Conservation (phyloP, 1,284 basidiomycete species). For the Cryptococcus sp. region DNA sequence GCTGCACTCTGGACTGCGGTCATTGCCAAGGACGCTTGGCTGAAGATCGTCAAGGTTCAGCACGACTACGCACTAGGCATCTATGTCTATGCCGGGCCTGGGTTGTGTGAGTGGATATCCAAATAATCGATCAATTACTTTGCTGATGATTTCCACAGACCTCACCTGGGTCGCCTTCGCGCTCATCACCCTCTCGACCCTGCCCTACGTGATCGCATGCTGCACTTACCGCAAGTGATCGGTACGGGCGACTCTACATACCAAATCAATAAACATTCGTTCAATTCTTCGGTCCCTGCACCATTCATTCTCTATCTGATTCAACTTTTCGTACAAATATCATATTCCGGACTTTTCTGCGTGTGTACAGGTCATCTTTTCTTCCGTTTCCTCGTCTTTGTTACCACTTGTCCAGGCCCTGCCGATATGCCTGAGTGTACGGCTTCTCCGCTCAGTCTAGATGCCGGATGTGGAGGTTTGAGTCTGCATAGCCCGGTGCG, state of each 20-base stretch:
- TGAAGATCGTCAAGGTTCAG: conserved; percentile 41
- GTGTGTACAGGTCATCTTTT: too few relatives aligned
- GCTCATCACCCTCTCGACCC: conserved; percentile 43
- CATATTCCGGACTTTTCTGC: too few relatives aligned
- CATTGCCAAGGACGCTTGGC: conserved; percentile 44
- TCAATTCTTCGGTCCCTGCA: too few relatives aligned
- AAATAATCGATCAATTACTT: background rate
- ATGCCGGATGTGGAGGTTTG: too few relatives aligned
- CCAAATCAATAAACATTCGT: too few relatives aligned
- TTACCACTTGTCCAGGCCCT: too few relatives aligned
- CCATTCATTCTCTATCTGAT: too few relatives aligned
- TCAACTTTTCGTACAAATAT: too few relatives aligned
- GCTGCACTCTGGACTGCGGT: conserved; percentile 52
- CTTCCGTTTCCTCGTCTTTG: background rate
- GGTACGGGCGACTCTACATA: background rate
- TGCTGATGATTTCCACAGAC: conserved; percentile 24
- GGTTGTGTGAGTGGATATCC: conserved; percentile 39
- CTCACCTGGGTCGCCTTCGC: conserved; percentile 52
- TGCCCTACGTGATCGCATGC: conserved; percentile 52
- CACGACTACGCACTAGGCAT: conserved; percentile 40
- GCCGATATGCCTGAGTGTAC: too few relatives aligned
- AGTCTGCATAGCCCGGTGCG: too few relatives aligned
- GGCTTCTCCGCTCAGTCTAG: too few relatives aligned
- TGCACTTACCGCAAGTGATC: conserved; percentile 44
- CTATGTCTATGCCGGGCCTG: conserved; percentile 37